These are phyloP conservation scores for Capsaspora owczarzaki DNA, from an alignment of 78 protist genomes.

Conservation along the genomic window DNA sequence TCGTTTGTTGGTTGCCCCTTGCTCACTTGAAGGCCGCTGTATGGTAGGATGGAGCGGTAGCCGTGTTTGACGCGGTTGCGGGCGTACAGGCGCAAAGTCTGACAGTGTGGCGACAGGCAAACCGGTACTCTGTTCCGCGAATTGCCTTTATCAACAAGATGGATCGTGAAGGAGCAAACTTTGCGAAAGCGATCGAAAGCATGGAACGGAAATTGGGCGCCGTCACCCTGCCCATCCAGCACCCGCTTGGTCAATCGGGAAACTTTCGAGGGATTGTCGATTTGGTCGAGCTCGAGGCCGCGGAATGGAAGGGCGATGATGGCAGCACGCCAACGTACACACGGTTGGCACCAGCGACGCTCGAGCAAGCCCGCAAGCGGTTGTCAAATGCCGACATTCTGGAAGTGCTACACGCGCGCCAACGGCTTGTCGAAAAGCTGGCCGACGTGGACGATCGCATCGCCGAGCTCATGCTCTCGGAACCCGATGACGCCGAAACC, in stretches of 20 bases:
- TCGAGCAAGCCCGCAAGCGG: too few relatives aligned
- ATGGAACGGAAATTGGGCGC: conserved; percentile 23
- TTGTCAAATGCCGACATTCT: too few relatives aligned
- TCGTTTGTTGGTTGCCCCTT: background rate
- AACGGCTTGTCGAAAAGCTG: background rate
- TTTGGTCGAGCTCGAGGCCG: conserved; percentile 28
- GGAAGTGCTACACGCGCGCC: background rate
- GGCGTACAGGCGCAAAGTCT: conserved; percentile 85
- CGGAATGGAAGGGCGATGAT: conserved; percentile 15
- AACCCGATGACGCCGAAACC: too few relatives aligned
- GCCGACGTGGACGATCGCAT: background rate
- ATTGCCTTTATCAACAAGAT: conserved; percentile 85
- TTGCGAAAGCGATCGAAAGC: conserved; percentile 6
- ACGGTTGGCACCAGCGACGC: too few relatives aligned
- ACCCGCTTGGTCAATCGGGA: conserved; percentile 39
- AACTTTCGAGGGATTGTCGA: conserved; percentile 44
- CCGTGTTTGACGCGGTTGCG: conserved; percentile 77
- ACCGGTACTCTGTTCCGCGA: conserved; percentile 63
- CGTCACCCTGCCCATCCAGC: conserved; percentile 48
- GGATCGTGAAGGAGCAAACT: conserved; percentile 79
- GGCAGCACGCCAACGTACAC: background rate
- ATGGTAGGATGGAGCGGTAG: conserved; percentile 68
- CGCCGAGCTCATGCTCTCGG: too few relatives aligned
- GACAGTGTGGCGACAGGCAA: conserved; percentile 72
- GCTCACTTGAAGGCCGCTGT: background rate